Percentiles rank a stretch among this genome's conserved stretches.
Evolutionary conservation across 2,329 filamentous ascomycete species (phyloP).

Genomic region (Tympanopsis confertula): DNA sequence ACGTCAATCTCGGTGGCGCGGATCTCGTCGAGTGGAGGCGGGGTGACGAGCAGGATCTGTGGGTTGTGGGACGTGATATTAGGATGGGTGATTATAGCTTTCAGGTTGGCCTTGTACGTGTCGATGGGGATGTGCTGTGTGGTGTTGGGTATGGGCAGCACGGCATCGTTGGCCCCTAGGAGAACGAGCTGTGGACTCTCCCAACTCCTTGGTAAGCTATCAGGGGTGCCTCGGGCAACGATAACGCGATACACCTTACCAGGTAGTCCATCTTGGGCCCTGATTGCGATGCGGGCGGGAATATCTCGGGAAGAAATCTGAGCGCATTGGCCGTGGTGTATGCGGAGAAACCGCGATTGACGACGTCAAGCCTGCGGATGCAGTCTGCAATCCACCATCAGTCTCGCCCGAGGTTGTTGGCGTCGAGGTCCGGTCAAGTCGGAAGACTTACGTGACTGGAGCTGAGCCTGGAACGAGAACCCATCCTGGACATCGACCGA

Average conservation of each 20-base stretch:
- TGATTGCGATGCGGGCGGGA: conserved; percentile 49
- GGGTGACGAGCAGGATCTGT: conserved; percentile 66
- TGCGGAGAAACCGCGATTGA: conserved; percentile 80
- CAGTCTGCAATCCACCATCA: conserved; percentile 40
- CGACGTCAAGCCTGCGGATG: conserved; percentile 66
- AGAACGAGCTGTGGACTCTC: conserved; percentile 49
- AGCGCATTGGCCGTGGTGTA: conserved; percentile 73
- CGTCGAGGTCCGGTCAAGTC: conserved; percentile 6
- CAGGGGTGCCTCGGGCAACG: background rate
- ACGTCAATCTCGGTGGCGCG: conserved; percentile 38
- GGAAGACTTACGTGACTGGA: conserved; percentile 50
- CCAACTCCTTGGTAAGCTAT: conserved; percentile 11
- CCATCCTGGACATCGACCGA: conserved; percentile 49
- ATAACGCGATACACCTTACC: conserved; percentile 26
- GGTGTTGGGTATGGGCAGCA: conserved; percentile 47
- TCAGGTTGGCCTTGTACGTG: conserved; percentile 63
- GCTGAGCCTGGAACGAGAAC: conserved; percentile 62
- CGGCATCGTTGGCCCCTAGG: conserved; percentile 85
- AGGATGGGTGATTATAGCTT: conserved; percentile 61
- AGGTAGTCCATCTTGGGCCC: conserved; percentile 56
- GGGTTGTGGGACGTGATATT: conserved; percentile 58
- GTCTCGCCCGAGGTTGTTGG: conserved; percentile 6
- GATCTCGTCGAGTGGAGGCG: conserved; percentile 74
- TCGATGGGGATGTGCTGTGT: conserved; percentile 70
- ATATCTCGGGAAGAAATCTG: conserved; percentile 54